These are phyloP conservation scores for Raddia distichophylla DNA, from an alignment of 176 grass and related monocot species.

Conservation along the genomic window DNA sequence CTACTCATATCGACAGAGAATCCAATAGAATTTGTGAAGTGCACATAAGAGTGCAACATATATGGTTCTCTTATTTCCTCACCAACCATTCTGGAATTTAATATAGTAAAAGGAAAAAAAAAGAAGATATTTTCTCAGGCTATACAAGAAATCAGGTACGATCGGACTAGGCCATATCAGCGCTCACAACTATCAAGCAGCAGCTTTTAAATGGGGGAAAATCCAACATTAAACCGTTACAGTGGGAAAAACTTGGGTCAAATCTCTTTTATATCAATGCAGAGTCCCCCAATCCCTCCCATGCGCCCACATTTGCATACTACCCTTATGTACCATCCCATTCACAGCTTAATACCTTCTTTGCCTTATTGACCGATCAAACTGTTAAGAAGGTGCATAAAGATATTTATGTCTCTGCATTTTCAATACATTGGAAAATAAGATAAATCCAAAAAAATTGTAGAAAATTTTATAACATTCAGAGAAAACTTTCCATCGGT, in stretches of 20 bases:
- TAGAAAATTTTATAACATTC: no score
- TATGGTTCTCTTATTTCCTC: constrained; percentile 3
- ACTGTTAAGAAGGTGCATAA: no score
- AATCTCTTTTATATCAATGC: no score
- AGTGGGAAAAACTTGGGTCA: neutral
- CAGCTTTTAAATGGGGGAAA: neutral
- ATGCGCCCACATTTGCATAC: no score
- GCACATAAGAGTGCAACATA: neutral
- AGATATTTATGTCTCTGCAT: no score
- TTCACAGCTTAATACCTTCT: no score
- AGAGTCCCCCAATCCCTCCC: no score
- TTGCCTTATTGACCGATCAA: no score
- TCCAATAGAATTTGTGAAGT: neutral
- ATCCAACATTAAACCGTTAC: constrained; percentile 3
- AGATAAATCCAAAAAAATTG: no score
- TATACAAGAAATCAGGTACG: neutral
- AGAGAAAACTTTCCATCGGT: no score
- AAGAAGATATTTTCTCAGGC: neutral
- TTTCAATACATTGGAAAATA: no score
- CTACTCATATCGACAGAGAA: constrained; percentile 7
- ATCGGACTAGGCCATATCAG: neutral
- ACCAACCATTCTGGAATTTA: neutral
- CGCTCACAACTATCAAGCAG: neutral
- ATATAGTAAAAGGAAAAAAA: neutral
- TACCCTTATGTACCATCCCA: no score